These are phyloP conservation scores for Cryptosporidium meleagridis DNA, from an alignment of 169 alveolate species.

Conservation along the genomic window DNA sequence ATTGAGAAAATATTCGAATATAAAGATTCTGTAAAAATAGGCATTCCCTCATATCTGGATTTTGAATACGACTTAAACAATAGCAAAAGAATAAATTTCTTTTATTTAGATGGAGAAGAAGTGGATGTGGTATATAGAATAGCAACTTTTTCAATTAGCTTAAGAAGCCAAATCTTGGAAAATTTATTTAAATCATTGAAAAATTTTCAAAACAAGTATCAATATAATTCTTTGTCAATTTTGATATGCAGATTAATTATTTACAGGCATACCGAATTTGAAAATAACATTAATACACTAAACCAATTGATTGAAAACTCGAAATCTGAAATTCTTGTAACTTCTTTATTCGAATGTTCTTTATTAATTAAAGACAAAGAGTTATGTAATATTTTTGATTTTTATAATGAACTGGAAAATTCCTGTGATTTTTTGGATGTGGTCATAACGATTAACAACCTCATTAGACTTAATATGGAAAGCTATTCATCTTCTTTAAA, in stretches of 20 bases:
- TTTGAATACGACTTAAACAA: background rate
- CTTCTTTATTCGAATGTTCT: conserved; percentile 47
- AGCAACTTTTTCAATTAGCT: conserved; percentile 6
- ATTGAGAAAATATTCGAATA: conserved; percentile 18
- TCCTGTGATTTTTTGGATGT: conserved; percentile 25
- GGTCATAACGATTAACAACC: background rate
- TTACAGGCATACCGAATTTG: background rate
- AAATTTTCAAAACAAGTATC: background rate
- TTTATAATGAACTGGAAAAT: background rate
- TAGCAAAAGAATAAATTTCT: conserved; percentile 27
- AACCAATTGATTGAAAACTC: conserved; percentile 9
- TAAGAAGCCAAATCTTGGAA: conserved; percentile 14
- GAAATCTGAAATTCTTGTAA: background rate
- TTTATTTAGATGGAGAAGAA: conserved; percentile 12
- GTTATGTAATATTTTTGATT: conserved; percentile 21
- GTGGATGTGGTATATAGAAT: conserved; percentile 8
- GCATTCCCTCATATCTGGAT: conserved; percentile 31
- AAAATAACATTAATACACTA: background rate
- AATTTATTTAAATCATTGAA: background rate
- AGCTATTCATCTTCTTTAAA: background rate
- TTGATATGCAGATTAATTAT: conserved; percentile 29
- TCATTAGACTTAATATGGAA: background rate
- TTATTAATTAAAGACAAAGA: conserved; percentile 28
- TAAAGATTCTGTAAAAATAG: conserved; percentile 1
- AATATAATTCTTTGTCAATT: conserved; percentile 43